A percentile compares a stretch with the other conserved stretches of the same genome.
These are phyloP conservation scores for Colletotrichum lindemuthianum DNA, from an alignment of 2,329 filamentous ascomycete species.

Conservation along the genomic window DNA sequence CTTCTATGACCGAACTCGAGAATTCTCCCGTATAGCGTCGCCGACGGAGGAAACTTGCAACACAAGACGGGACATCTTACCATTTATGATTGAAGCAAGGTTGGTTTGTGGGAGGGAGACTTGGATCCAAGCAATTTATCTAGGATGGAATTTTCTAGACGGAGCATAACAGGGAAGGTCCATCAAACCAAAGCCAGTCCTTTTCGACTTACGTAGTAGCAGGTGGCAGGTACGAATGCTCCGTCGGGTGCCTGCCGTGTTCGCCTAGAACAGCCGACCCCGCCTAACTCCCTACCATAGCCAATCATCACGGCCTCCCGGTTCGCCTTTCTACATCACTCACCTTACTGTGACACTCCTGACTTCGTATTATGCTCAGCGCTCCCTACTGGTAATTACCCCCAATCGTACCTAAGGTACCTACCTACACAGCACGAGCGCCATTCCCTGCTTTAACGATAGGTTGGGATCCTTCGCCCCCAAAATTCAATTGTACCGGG, in stretches of 20 bases:
- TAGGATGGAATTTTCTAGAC: conserved; percentile 7
- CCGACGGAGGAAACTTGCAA: background rate
- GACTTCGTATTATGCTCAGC: too few species aligned
- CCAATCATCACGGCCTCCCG: background rate
- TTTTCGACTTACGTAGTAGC: background rate
- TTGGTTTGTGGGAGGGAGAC: background rate
- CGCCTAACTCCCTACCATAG: background rate
- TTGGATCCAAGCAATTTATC: background rate
- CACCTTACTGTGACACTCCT: too few species aligned
- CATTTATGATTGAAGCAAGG: background rate
- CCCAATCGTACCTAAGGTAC: too few species aligned
- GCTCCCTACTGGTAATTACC: too few species aligned
- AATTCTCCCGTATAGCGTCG: too few species aligned
- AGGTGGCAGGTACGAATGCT: background rate
- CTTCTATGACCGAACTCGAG: too few species aligned
- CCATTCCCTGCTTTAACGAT: background rate
- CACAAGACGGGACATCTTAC: background rate
- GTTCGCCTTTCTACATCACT: too few species aligned
- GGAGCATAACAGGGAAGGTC: background rate
- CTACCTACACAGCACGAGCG: too few species aligned
- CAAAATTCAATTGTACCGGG: conserved; percentile 22
- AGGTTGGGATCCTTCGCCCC: conserved; percentile 9
- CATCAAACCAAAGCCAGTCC: background rate
- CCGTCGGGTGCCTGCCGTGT: conserved; percentile 6
- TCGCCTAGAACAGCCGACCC: background rate